These are phyloP conservation scores for Leucosporidium scottii DNA, from an alignment of 768 basidiomycete genomes.

Conservation along the genomic window DNA sequence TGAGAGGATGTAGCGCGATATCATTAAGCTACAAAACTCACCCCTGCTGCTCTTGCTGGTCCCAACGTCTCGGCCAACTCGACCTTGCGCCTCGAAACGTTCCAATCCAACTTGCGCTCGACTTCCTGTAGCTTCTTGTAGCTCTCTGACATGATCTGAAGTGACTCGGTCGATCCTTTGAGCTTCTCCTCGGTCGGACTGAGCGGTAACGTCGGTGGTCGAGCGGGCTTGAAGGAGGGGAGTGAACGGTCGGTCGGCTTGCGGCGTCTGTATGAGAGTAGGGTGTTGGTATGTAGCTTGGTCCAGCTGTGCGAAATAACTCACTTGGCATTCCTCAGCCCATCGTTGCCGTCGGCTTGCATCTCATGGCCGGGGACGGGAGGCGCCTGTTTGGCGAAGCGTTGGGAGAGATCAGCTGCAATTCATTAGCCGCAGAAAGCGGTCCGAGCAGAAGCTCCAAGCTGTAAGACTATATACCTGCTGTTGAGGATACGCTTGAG, in stretches of 20 bases:
- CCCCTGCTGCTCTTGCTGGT: not conserved
- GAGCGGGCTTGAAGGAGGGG: conserved; percentile 11
- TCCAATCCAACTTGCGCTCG: conserved; percentile 32
- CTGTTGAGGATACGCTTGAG: no score
- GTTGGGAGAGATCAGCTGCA: no score
- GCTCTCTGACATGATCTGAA: conserved; percentile 5
- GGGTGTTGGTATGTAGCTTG: no score
- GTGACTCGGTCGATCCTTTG: conserved; percentile 9
- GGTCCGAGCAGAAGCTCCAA: no score
- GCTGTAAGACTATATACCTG: no score
- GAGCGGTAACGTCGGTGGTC: not conserved
- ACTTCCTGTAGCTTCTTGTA: conserved; percentile 17
- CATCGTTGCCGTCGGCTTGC: no score
- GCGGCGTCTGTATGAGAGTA: conserved; percentile 6
- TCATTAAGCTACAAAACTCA: not conserved
- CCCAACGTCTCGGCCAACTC: conserved; percentile 13
- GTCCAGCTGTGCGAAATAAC: no score
- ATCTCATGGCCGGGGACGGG: no score
- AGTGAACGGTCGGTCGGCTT: conserved; percentile 26
- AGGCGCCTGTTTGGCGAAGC: no score
- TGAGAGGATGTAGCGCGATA: not conserved
- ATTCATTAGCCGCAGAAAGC: no score
- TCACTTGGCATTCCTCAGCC: no score
- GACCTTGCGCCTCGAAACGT: conserved; percentile 11
- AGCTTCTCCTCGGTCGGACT: conserved; percentile 10